phyloP scores from a whole-genome alignment of 495 filamentous ascomycete genomes.

The Penicillium salamii region DNA sequence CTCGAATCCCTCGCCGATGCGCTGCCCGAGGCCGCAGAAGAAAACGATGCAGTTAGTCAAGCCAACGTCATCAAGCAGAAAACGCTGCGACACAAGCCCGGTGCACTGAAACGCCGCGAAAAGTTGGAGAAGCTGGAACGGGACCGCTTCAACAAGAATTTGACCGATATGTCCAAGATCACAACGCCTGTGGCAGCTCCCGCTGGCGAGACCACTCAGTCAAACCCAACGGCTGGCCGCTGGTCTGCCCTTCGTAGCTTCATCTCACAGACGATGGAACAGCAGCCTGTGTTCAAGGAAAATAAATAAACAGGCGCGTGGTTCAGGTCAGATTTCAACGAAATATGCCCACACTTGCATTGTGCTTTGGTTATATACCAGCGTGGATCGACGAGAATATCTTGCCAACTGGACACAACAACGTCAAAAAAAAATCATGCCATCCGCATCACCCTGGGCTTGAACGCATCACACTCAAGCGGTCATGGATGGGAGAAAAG shows the following conservation, averaged over 20 bases:
- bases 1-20: conserved; percentile 76
- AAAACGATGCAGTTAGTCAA: conserved; percentile 33
- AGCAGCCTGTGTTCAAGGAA: conserved; percentile 60
- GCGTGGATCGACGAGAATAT: too few species aligned
- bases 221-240: conserved; percentile 49
- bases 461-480: background rate
- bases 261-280: conserved; percentile 71
- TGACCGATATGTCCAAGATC: conserved; percentile 58
- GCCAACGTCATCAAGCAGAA: conserved; percentile 59
- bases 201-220: conserved; percentile 10
- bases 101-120: conserved; percentile 80
- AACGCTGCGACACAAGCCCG: conserved; percentile 68
- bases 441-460: background rate
- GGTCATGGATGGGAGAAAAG: background rate
- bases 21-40: conserved; percentile 54
- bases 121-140: conserved; percentile 73
- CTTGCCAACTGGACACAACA: background rate
- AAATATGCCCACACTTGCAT: background rate
- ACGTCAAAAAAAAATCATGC: background rate
- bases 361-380: background rate
- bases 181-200: conserved; percentile 2
- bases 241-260: conserved; percentile 69
- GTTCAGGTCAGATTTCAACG: background rate
- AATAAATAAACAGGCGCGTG: conserved; percentile 22
- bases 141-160: conserved; percentile 75